phyloP scores from a whole-genome alignment of 2,329 filamentous ascomycete species.

The Rhytidhysteron rufulum region DNA sequence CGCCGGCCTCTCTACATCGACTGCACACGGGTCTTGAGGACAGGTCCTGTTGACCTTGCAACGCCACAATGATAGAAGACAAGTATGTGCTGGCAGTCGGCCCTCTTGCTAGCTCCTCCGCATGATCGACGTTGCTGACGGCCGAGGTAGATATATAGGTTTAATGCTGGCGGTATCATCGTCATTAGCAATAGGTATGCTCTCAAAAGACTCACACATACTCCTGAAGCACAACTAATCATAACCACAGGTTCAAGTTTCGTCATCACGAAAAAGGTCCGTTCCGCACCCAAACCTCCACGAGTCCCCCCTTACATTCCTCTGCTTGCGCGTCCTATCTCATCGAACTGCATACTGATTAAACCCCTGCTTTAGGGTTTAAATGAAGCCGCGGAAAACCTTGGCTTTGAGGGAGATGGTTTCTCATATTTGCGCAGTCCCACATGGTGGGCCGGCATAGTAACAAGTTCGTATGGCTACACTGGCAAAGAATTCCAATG shows the following conservation, averaged over 20 bases:
- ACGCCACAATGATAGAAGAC: constrained; percentile 34
- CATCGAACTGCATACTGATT: not conserved
- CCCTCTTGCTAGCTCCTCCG: no score
- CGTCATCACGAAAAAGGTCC: constrained; percentile 97
- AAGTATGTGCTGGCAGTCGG: no score
- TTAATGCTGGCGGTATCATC: constrained; percentile 38
- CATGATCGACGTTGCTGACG: constrained; percentile 15
- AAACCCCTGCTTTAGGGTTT: constrained; percentile 59
- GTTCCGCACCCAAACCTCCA: constrained; percentile 15
- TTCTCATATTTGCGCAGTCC: constrained; percentile 91
- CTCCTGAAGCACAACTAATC: not conserved
- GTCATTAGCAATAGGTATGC: constrained; percentile 37
- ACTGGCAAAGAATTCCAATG: no score
- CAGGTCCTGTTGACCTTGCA: constrained; percentile 8
- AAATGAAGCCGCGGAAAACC: constrained; percentile 82
- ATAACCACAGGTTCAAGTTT: constrained; percentile 74
- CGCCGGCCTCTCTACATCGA: no score
- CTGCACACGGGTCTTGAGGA: not conserved
- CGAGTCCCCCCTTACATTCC: not conserved
- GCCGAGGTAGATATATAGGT: constrained; percentile 36
- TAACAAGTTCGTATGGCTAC: constrained; percentile 75
- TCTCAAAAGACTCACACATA: not conserved
- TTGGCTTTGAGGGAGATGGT: constrained; percentile 95
- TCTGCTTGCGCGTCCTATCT: not conserved
- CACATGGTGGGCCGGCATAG: constrained; percentile 95